A percentile compares a stretch with the other conserved stretches of the same genome.
phyloP scores from a whole-genome alignment of 2,329 filamentous ascomycete genomes.

The Botryotinia convoluta region DNA sequence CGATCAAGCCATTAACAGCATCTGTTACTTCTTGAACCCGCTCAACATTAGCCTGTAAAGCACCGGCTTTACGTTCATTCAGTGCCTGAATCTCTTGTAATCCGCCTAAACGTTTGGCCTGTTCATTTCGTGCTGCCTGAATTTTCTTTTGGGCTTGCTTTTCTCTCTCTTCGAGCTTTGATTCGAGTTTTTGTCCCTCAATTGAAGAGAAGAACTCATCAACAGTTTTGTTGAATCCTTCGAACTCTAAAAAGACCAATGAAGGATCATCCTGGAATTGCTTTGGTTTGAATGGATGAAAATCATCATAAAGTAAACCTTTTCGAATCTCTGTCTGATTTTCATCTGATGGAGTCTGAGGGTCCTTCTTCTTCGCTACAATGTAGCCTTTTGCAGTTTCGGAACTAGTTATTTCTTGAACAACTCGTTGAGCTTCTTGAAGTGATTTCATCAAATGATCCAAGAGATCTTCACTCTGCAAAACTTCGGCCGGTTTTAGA shows the following conservation, averaged over 20 bases:
- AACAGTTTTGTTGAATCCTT: conserved; percentile 87
- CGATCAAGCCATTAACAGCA: conserved; percentile 86
- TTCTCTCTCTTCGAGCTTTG: conserved; percentile 77
- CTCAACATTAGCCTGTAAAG: conserved; percentile 87
- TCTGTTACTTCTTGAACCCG: conserved; percentile 90
- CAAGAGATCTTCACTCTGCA: conserved; percentile 63
- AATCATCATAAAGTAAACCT: conserved; percentile 80
- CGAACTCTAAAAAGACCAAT: conserved; percentile 70
- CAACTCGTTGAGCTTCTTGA: conserved; percentile 65
- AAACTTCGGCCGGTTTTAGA: conserved; percentile 63
- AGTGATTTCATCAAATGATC: conserved; percentile 67
- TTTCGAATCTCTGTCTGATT: conserved; percentile 40
- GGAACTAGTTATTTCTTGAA: conserved; percentile 65
- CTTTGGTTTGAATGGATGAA: conserved; percentile 83
- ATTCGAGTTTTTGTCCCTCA: conserved; percentile 89
- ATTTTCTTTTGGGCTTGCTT: conserved; percentile 78
- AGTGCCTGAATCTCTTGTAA: conserved; percentile 77
- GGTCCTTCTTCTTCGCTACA: conserved; percentile 63
- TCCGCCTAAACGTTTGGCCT: conserved; percentile 79
- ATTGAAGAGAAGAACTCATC: conserved; percentile 98
- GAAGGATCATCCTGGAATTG: conserved; percentile 70
- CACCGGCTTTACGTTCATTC: conserved; percentile 83
- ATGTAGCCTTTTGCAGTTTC: conserved; percentile 79
- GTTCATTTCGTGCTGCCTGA: conserved; percentile 78
- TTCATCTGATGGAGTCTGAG: conserved; percentile 32